Conservation (phyloP, 2,329 filamentous ascomycete genomes). For the Tolypocladium inflatum region DNA sequence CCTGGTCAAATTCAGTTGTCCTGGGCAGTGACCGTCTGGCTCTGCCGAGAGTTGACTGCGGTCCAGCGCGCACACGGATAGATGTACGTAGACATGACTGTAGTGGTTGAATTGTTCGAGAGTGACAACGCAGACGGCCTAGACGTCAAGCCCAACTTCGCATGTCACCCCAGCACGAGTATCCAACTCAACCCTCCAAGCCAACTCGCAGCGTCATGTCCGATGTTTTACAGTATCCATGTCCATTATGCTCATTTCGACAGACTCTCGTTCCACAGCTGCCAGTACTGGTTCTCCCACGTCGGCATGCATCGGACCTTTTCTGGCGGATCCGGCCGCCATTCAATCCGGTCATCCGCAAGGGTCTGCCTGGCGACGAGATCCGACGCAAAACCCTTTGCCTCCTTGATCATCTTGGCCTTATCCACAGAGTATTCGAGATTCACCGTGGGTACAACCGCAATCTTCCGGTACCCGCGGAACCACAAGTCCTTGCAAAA, state of each 20-base stretch:
- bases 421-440: slow-evolving; percentile 41
- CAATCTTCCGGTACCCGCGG: slow-evolving; percentile 39
- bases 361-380: slow-evolving; percentile 18
- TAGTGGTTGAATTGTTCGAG: no score
- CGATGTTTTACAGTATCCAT: no score
- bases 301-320: slow-evolving; percentile 37
- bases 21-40: no score
- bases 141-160: no score
- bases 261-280: slow-evolving; percentile 21
- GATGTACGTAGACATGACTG: no score
- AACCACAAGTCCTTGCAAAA: slow-evolving; percentile 50
- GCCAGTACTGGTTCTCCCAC: slow-evolving; percentile 30
- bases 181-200: no score
- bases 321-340: slow-evolving; percentile 32
- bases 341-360: slow-evolving; percentile 26
- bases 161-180: no score
- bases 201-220: no score
- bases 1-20: no score
- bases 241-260: not conserved
- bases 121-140: no score
- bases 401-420: slow-evolving; percentile 33
- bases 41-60: no score
- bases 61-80: no score
- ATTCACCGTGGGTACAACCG: slow-evolving; percentile 45
- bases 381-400: slow-evolving; percentile 38